Conservation (phyloP, 371 early-diverging fungal genomes). For the Mortierella sp. region DNA sequence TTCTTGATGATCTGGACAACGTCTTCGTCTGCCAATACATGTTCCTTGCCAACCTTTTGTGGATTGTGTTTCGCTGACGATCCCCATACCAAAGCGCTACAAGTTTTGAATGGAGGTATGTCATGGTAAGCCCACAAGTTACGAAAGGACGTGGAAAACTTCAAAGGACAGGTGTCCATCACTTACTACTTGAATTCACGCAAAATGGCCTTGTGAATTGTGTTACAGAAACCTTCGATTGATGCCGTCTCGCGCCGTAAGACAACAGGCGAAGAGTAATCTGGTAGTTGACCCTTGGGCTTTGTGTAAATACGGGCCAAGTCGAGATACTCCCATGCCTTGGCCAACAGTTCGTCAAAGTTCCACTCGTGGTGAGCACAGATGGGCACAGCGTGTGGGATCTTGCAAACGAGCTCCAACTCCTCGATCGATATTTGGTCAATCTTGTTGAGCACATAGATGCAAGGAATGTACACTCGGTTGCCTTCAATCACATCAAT, state of each 20-base stretch:
- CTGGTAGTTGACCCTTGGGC: slow-evolving; percentile 98
- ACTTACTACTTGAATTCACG: slow-evolving; percentile 92
- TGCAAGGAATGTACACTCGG: slow-evolving; percentile 80
- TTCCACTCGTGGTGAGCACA: slow-evolving; percentile 99
- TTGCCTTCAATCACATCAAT: slow-evolving; percentile 96
- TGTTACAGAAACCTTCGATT: slow-evolving; percentile 98
- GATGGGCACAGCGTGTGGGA: slow-evolving; percentile 98
- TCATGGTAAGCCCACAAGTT: background rate
- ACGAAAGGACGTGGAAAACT: background rate
- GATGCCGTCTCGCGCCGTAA: slow-evolving; percentile 79
- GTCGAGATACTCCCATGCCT: slow-evolving; percentile 88
- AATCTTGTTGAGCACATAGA: slow-evolving; percentile 98
- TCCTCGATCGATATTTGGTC: slow-evolving; percentile 95
- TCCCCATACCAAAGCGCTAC: slow-evolving; percentile 98
- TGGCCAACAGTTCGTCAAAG: slow-evolving; percentile 97
- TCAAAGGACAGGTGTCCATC: background rate
- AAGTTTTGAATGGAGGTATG: background rate
- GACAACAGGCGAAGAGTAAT: slow-evolving; percentile 97
- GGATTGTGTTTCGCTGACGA: slow-evolving; percentile 98
- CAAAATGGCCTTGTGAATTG: slow-evolving; percentile 97
- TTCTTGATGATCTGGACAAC: slow-evolving; percentile 98
- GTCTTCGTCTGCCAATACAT: slow-evolving; percentile 96
- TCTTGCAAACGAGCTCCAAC: slow-evolving; percentile 94
- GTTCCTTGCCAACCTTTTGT: slow-evolving; percentile 99
- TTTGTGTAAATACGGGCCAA: slow-evolving; percentile 92